Conservation (phyloP, 2,329 filamentous ascomycete species). For the Huntiella savannae region DNA sequence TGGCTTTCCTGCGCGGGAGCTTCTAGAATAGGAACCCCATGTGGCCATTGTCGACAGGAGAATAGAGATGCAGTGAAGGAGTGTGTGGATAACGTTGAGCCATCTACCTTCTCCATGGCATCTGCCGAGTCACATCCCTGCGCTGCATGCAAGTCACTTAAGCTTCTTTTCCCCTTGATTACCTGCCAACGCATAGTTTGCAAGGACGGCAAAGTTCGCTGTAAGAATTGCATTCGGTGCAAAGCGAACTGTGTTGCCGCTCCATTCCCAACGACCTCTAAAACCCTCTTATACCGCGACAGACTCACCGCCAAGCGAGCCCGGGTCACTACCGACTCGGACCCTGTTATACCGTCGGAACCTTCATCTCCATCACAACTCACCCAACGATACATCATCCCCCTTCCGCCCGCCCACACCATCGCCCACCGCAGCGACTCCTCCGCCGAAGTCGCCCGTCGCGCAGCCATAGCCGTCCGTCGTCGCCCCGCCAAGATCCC, state of each 20-base stretch:
- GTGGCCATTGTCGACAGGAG: neutral
- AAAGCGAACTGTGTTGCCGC: neutral
- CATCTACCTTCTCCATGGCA: neutral
- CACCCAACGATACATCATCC: no score
- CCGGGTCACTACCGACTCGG: no score
- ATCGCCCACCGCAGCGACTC: neutral
- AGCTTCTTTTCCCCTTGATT: neutral
- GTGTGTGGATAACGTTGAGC: neutral
- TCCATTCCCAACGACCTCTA: neutral
- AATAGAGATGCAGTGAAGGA: neutral
- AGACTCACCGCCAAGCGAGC: neutral
- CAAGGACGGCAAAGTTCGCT: neutral
- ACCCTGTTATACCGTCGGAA: no score
- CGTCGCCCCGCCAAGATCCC: neutral
- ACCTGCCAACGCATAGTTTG: neutral
- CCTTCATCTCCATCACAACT: no score
- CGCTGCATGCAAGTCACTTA: neutral
- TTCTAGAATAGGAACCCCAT: neutral
- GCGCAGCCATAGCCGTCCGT: neutral
- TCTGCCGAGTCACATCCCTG: neutral
- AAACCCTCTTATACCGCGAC: neutral
- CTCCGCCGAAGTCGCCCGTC: neutral
- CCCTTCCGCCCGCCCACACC: neutral
- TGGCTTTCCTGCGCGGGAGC: neutral
- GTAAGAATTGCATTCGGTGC: neutral